Base-by-base conservation (phyloP, 2,329 filamentous ascomycete genomes). In the Pseudogymnoascus destructans region DNA sequence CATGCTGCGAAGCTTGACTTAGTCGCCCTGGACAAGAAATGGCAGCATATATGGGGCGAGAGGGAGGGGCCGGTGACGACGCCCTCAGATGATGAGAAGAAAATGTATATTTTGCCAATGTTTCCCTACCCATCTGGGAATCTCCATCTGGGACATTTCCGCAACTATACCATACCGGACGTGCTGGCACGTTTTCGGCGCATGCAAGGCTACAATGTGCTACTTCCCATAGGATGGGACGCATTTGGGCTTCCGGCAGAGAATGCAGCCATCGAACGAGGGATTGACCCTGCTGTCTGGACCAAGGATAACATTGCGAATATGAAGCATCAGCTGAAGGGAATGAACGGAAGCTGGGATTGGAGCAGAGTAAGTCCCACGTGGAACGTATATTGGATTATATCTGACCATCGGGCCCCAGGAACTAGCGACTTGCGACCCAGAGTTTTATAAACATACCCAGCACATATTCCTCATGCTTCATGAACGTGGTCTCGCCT, bases 171-270 rank as follows among this genome's bases (percentile, higher is more conserved):
- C 35, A 93, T 95, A 63, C 89, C 89, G 61, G 90, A 95, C 73
- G 86, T 91, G 8, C 73, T 95, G 57, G 83, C 89, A 11, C 80
- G 90, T 58, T 95, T 85, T 68, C 81, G 84, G 65, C 79, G 78
- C 23, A 82, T 95, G 73, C 82, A 84, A 64, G 89, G 89, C 13
- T 77, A 82, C 64, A 73, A 86, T 58, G 88, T 95, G 30, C 72
- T 95, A 57, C 80, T 95, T 63, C 89, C 90, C n/a, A 95, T 95
- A 79, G 90, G 90, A 9, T 95, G 90, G 89, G 90, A 95, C 75
- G 87, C 89, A 4, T 95, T 95, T 72, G 90, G 90, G 1, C 74
- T 95, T 59, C 90, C 90, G 9, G 90, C 90, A 42, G 90, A 95
- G 71, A 95, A 95, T 73, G 90, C 90, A 15, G 90, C 90, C 7